Evolutionary conservation across 139 green algal genomes (phyloP).

Genomic region (Chlamydomonas applanata): DNA sequence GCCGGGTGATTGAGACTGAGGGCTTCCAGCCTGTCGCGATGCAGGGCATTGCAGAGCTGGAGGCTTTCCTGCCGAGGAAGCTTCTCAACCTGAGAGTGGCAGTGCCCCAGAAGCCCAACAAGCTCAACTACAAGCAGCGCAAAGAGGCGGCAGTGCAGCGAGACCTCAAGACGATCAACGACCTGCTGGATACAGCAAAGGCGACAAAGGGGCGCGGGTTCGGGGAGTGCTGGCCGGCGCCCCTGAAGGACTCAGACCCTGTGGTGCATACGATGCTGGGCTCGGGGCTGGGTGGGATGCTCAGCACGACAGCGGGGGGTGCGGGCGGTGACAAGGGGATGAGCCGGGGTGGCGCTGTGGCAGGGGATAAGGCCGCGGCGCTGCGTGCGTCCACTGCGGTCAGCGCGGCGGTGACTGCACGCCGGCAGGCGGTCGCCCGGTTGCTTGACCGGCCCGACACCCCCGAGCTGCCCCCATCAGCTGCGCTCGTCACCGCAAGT

Average conservation of each 20-base stretch:
- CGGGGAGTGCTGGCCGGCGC: conserved; percentile 63
- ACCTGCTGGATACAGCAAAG: conserved; percentile 59
- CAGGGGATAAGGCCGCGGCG: not conserved
- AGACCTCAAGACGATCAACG: conserved; percentile 57
- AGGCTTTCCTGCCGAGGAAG: conserved; percentile 40
- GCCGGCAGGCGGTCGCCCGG: not conserved
- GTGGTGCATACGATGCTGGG: conserved; percentile 1
- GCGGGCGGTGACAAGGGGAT: not conserved
- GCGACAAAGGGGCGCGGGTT: conserved; percentile 38
- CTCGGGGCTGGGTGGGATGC: not conserved
- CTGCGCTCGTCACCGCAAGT: conserved; percentile 1
- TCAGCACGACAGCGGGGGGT: no score
- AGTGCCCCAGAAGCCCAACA: conserved; percentile 24
- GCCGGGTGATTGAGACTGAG: conserved; percentile 60
- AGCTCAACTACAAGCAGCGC: conserved; percentile 52
- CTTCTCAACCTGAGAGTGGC: conserved; percentile 34
- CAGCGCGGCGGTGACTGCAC: not conserved
- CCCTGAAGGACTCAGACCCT: conserved; percentile 22
- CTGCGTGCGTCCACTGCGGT: not conserved
- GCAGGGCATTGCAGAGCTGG: conserved; percentile 49
- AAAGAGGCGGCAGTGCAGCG: conserved; percentile 45
- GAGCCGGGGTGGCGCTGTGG: not conserved
- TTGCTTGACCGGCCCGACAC: conserved; percentile 39
- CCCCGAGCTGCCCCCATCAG: conserved; percentile 31
- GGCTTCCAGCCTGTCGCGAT: conserved; percentile 50